A percentile compares a stretch with the other conserved stretches of the same genome.
These are phyloP conservation scores for Tympanopsis confertula DNA, from an alignment of 2,329 filamentous ascomycete genomes.

Conservation along the genomic window DNA sequence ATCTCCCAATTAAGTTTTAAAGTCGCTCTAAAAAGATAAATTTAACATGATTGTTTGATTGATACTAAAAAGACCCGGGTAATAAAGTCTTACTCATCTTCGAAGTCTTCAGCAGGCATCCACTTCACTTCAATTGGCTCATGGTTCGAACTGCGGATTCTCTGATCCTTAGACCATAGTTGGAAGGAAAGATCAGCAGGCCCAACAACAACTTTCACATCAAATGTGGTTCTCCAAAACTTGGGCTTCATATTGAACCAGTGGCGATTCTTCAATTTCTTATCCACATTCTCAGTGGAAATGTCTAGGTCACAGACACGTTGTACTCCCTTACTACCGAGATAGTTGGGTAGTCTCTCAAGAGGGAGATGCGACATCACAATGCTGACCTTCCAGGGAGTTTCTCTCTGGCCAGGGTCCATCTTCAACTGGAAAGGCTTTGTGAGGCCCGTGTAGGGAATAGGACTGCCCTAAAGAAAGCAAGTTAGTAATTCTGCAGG, in stretches of 20 bases:
- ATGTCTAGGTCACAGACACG: background rate
- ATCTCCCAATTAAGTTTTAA: no score
- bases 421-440: background rate
- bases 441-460: background rate
- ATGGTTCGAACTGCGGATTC: background rate
- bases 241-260: background rate
- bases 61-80: no score
- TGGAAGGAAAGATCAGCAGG: background rate
- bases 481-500: no score
- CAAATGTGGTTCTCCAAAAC: background rate
- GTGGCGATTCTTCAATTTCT: background rate
- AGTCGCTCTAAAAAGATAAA: no score
- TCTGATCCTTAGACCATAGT: conserved; percentile 1
- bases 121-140: background rate
- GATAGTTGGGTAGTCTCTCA: background rate
- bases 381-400: background rate
- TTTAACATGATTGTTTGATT: no score
- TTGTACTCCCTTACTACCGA: background rate
- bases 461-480: background rate
- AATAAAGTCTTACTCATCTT: no score
- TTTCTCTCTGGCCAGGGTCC: background rate
- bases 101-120: background rate
- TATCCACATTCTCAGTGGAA: background rate
- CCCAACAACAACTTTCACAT: background rate
- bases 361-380: background rate